Evolutionary conservation across 192 early-diverging fungal genomes (phyloP), one percentile per base, ranked within the genome.

Genomic region (Phlyctochytrium arcticum): DNA sequence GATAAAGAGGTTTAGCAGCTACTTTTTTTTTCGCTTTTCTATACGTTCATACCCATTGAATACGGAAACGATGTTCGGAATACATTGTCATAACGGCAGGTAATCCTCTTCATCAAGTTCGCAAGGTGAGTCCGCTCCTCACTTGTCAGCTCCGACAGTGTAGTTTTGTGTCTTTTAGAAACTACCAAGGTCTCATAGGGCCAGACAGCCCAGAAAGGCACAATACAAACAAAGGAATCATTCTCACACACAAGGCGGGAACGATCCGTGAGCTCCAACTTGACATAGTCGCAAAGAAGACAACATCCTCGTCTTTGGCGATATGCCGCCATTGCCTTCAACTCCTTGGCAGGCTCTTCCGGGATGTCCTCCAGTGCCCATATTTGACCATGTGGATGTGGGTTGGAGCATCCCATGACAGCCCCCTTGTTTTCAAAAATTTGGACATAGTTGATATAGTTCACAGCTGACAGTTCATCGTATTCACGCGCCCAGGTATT

Each of bases 371-470:
- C 88, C 3, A 90, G 86, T 9, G 92, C 90, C 95, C 95, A 98
- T 48, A 92, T 83, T 76, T 83, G 75, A 36, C 93, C 88, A 49
- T 98, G 96, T 36, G 94, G 94, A 69, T 98, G 96, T 23, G 96
- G 94, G 68, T 94, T 96, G 27, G 92, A 95, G 73, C 96, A 98
- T 10, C 96, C 96, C 96, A 98, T 96, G 39, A 85, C 81, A 0
- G 89, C 76, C 7, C 96, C 96, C 78, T 98, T 98, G 80, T 98
- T 98, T 65, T 98, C 96, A 82, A 98, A 98, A 47, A 98, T 79
- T 77, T 96, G 93, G 35, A 93, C 88, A 67, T 98, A 88, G 33
- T 79, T 76, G 58, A 98, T 81, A 37, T 62, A 69, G 1, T 76
- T 69, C 15, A 82, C 58, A 6, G 71, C 47, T 5, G 76, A 69